Conservation (phyloP, 2,329 filamentous ascomycete genomes). For the Calonectria pseudoreteaudii region DNA sequence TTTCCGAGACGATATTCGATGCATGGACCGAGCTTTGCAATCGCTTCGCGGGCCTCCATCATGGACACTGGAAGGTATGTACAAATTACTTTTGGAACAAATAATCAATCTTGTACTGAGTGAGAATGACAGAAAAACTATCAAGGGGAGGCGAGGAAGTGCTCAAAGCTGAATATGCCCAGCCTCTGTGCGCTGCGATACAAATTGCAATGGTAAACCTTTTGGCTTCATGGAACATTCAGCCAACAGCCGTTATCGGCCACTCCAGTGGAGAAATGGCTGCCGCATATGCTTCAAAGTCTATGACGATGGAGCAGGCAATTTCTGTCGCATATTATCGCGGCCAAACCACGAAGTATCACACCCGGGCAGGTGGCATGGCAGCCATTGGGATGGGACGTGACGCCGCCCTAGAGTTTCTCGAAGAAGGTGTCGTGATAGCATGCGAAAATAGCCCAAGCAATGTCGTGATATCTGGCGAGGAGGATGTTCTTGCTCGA, state of each 20-base stretch:
- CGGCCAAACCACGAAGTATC: slow-evolving; percentile 40
- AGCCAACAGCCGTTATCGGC: slow-evolving; percentile 46
- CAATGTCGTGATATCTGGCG: slow-evolving; percentile 50
- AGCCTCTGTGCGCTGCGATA: slow-evolving; percentile 55
- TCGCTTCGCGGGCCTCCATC: background rate
- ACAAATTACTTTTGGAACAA: background rate
- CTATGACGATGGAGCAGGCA: slow-evolving; percentile 37
- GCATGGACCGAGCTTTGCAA: slow-evolving; percentile 12
- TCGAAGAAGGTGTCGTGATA: slow-evolving; percentile 40
- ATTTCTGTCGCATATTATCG: slow-evolving; percentile 53
- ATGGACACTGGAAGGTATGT: slow-evolving; percentile 22
- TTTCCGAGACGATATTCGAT: slow-evolving; percentile 12
- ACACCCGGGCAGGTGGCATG: slow-evolving; percentile 46
- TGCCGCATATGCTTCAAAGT: slow-evolving; percentile 46
- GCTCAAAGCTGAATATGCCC: slow-evolving; percentile 29
- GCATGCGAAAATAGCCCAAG: slow-evolving; percentile 51
- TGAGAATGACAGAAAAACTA: background rate
- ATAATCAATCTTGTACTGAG: background rate
- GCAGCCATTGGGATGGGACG: slow-evolving; percentile 51
- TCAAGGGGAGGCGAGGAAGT: background rate
- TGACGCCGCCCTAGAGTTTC: slow-evolving; percentile 40
- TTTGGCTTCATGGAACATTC: slow-evolving; percentile 44
- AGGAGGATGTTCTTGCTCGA: background rate
- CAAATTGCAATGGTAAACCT: slow-evolving; percentile 56
- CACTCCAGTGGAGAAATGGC: slow-evolving; percentile 55